Evolutionary conservation across 371 early-diverging fungal genomes (phyloP).

Genomic region (Mucor circinelloides): DNA sequence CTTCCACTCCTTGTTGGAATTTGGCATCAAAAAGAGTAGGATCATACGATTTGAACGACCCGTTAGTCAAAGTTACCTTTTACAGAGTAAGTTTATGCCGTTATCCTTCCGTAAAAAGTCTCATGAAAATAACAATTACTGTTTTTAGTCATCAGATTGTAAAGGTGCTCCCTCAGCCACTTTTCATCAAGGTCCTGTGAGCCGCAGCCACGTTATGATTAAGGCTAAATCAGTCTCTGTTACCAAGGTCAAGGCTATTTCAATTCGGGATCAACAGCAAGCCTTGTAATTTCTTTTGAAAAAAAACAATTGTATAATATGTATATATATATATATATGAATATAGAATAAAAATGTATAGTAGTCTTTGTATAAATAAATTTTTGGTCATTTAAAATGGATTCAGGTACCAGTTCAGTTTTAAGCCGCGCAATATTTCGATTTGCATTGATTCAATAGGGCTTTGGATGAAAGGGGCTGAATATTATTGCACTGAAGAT

Average conservation of each 20-base stretch:
- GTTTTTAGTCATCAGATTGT: slow-evolving; percentile 25
- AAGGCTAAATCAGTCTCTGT: slow-evolving; percentile 27
- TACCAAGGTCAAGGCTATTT: slow-evolving; percentile 22
- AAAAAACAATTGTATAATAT: not conserved
- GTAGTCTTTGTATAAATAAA: not conserved
- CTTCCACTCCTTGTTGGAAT: slow-evolving; percentile 26
- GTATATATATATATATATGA: not conserved
- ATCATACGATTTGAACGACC: slow-evolving; percentile 31
- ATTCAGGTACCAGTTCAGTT: not conserved
- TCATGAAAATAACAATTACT: not conserved
- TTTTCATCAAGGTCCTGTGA: slow-evolving; percentile 13
- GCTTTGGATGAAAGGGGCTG: not conserved
- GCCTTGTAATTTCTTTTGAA: not conserved
- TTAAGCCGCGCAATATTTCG: not conserved
- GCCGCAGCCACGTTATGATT: slow-evolving; percentile 22
- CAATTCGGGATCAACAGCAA: slow-evolving; percentile 10
- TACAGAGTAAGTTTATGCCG: slow-evolving; percentile 19
- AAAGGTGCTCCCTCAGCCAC: slow-evolving; percentile 27
- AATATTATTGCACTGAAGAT: not conserved
- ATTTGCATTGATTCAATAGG: not conserved
- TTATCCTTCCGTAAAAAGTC: not conserved
- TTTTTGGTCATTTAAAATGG: not conserved
- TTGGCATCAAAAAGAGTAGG: slow-evolving; percentile 29
- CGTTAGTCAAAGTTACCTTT: slow-evolving; percentile 31
- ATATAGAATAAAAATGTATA: not conserved